phyloP scores from a whole-genome alignment of 768 basidiomycete genomes.

The Arthromyces matolae region DNA sequence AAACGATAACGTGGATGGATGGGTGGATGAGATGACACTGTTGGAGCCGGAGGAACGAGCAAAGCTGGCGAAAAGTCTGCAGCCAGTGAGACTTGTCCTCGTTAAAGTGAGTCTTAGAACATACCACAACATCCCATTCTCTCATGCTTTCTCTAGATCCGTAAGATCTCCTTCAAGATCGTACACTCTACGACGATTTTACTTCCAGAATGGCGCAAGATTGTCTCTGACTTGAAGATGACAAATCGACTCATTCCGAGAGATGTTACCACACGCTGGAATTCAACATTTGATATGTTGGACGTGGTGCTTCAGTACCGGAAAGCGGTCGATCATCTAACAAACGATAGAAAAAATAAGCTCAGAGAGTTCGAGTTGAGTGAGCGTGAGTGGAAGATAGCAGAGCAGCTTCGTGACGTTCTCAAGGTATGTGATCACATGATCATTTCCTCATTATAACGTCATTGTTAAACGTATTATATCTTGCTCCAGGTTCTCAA shows the following conservation, averaged over 20 bases:
- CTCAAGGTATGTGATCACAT: slow-evolving; percentile 27
- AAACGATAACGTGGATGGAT: neutral
- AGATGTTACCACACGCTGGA: slow-evolving; percentile 32
- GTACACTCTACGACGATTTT: too few species aligned
- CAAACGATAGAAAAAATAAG: slow-evolving; percentile 9
- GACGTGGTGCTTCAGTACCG: slow-evolving; percentile 22
- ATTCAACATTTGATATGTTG: slow-evolving; percentile 32
- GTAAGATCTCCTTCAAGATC: too few species aligned
- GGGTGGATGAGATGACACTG: slow-evolving; percentile 10
- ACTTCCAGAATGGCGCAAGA: slow-evolving; percentile 27
- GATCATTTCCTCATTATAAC: too few species aligned
- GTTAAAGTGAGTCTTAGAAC: too few species aligned
- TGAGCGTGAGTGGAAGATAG: slow-evolving; percentile 25
- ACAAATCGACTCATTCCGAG: slow-evolving; percentile 22
- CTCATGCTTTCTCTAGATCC: too few species aligned
- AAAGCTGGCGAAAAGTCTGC: slow-evolving; percentile 9
- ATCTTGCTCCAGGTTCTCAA: slow-evolving; percentile 33
- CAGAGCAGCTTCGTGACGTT: slow-evolving; percentile 20
- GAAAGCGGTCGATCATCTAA: slow-evolving; percentile 19
- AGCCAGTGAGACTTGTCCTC: slow-evolving; percentile 19
- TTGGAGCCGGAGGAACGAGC: slow-evolving; percentile 6
- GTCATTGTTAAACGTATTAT: neutral
- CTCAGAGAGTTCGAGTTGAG: slow-evolving; percentile 18
- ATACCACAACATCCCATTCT: too few species aligned
- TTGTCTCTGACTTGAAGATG: slow-evolving; percentile 12